Base-by-base conservation (phyloP, 306 rosid genomes). In the Acacia crassicarpa region DNA sequence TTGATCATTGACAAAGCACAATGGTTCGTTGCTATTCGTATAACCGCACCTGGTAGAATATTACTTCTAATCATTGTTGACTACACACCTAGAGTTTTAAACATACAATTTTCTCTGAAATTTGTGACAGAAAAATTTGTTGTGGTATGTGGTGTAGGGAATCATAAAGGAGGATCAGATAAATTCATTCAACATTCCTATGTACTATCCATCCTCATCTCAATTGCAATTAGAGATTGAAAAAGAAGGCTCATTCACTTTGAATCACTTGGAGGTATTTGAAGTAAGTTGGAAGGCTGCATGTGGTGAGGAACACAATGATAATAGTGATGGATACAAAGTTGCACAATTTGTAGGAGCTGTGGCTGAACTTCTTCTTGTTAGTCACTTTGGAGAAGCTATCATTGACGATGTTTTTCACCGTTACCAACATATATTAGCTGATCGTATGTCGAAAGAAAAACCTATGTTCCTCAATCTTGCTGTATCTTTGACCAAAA, bases 351-450 rank as follows among this genome's bases (percentile, higher is more conserved):
- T 27, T 0, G 0, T 62, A 0, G 27, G 67, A 27, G 67, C 67
- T 27, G 38, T 5, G 38, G 67, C 67, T 1, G 67, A 62, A 62
- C 89, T 90, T 25, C 65, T 90, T 19, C 63, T 54, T 13, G 22
- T 22, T 3, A 81, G 33, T 68, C 91, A 88, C 45, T 90, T 88
- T 33, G 90, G 89, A 23, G 86, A 86, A 74, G 82, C 59, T 13
- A 83, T 88, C n/a, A 86, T 88, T 17, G 91, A 90, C 5, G 83
- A 84, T 20, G 74, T 86, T 56, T 90, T 88, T 12, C 4, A 16
- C 9, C 76, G 86, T 5, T 83, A 82, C 23, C 84, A 54, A 46
- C 12, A 81, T 16, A 84, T 86, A 56, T 10, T 88, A 30, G 67
- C 51, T 6, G 71, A 84, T 53, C 71, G 67, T 10, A 84, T 90